phyloP scores from a whole-genome alignment of 1,284 basidiomycete genomes.

The Ceratobasidium sp. region DNA sequence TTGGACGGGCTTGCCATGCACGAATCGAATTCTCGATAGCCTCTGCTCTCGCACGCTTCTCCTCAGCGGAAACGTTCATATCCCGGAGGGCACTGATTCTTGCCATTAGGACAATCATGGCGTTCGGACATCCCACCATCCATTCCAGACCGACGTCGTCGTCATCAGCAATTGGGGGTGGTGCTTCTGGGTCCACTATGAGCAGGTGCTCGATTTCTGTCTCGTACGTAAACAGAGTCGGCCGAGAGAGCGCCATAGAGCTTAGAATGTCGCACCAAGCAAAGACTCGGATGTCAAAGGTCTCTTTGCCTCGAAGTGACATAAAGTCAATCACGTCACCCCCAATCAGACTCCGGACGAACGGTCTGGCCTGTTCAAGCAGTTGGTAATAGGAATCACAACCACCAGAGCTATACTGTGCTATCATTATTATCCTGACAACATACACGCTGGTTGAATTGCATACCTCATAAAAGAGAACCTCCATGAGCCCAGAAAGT shows the following conservation, averaged over 20 bases:
- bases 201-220: conserved; percentile 38
- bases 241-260: conserved; percentile 41
- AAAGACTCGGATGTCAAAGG: conserved; percentile 43
- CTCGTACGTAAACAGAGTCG: conserved; percentile 38
- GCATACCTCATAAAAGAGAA: conserved; percentile 43
- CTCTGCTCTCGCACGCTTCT: conserved; percentile 29
- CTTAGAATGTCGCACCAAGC: conserved; percentile 45
- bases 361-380: conserved; percentile 34
- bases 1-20: conserved; percentile 39
- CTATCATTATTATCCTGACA: conserved; percentile 9
- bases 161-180: conserved; percentile 28
- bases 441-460: background rate
- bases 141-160: conserved; percentile 43
- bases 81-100: conserved; percentile 40
- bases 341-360: conserved; percentile 31
- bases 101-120: conserved; percentile 42
- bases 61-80: conserved; percentile 8
- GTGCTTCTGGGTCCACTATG: conserved; percentile 25
- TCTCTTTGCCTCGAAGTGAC: conserved; percentile 41
- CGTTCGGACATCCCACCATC: conserved; percentile 44
- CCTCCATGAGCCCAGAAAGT: conserved; percentile 39
- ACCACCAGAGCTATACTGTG: conserved; percentile 43
- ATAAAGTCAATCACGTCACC: conserved; percentile 41
- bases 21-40: conserved; percentile 31
- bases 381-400: conserved; percentile 36